phyloP scores from a whole-genome alignment of 441 rosid species.

The Omphalea diandra region DNA sequence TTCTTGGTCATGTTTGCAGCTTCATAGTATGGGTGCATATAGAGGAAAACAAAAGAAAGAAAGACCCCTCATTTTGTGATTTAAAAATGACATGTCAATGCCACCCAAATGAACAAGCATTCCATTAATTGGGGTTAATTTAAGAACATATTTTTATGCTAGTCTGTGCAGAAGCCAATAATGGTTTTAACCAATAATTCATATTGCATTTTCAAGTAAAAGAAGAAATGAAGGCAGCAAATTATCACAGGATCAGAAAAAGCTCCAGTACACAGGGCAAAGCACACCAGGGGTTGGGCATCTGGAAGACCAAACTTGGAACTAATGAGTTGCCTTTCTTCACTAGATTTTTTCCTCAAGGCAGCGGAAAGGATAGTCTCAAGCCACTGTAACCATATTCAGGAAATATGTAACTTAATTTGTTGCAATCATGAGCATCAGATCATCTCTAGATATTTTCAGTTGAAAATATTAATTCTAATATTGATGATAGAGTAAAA shows the following conservation, averaged over 20 bases:
- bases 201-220: constrained; percentile 1
- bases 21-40: no score
- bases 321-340: constrained; percentile 56
- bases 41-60: no score
- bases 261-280: constrained; percentile 82
- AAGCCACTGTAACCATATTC: constrained; percentile 61
- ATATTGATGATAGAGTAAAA: neutral
- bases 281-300: constrained; percentile 63
- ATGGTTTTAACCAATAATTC: neutral
- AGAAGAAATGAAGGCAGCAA: neutral
- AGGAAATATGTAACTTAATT: constrained; percentile 14
- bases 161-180: no score
- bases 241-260: constrained; percentile 86
- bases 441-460: neutral
- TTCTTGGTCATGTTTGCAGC: no score
- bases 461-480: neutral
- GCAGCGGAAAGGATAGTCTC: constrained; percentile 76
- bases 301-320: constrained; percentile 55
- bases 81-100: no score
- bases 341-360: constrained; percentile 62
- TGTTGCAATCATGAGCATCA: neutral
- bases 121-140: no score
- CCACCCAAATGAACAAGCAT: no score
- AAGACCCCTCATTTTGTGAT: no score
- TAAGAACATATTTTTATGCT: no score